Evolutionary conservation across 192 early-diverging fungal species (phyloP).

Genomic region (Gigaspora rosea): DNA sequence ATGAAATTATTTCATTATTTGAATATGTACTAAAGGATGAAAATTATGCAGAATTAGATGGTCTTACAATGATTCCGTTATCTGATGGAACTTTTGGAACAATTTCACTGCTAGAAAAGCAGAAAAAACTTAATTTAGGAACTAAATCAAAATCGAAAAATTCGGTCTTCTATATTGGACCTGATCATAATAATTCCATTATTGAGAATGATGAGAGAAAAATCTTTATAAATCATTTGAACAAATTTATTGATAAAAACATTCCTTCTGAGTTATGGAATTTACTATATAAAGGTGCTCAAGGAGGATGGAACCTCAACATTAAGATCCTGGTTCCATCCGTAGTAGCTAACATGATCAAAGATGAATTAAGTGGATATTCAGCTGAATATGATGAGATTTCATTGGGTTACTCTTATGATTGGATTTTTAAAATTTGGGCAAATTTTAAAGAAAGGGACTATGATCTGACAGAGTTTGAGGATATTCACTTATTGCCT

Average conservation of each 20-base stretch:
- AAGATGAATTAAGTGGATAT: neutral
- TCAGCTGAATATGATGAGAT: neutral
- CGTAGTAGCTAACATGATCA: neutral
- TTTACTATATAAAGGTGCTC: neutral
- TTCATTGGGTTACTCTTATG: too few relatives aligned
- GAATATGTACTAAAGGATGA: neutral
- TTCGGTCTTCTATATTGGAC: neutral
- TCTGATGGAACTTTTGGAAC: neutral
- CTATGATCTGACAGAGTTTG: neutral
- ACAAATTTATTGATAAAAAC: slow-evolving; percentile 10
- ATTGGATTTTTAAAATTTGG: slow-evolving; percentile 15
- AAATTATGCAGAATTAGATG: slow-evolving; percentile 1
- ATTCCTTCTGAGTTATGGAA: neutral
- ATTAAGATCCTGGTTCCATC: neutral
- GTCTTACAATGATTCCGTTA: slow-evolving; percentile 2
- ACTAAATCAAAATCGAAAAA: too few relatives aligned
- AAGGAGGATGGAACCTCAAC: neutral
- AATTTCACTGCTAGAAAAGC: neutral
- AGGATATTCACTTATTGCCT: slow-evolving; percentile 1
- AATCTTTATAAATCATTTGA: neutral
- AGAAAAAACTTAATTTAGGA: neutral
- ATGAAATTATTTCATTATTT: neutral
- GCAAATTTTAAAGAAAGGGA: neutral
- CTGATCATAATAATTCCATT: neutral
- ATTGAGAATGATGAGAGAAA: neutral